Base-by-base conservation (phyloP, 164 flowering plant genomes). In the Stephania yunnanensis region DNA sequence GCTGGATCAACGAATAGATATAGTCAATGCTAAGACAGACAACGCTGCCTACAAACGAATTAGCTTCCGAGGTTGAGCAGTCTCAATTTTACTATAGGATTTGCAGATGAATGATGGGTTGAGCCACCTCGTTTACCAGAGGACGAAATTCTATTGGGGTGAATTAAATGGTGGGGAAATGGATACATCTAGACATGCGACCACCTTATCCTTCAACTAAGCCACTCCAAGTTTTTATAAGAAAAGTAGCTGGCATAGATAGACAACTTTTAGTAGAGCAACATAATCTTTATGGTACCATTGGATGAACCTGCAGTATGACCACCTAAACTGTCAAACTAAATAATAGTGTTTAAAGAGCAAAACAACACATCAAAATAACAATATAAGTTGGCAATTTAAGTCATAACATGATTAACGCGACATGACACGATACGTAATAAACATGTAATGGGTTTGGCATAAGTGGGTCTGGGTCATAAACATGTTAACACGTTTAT, bases 301-400 rank as follows among this genome's bases (percentile, higher is more conserved):
- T 58, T 29, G 45, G 66, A 17, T 9, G 42, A 17, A 71, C 63
- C 74, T 75, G 72, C 68, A 71, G 58, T 53, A 19, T 72, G 53
- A 1, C 42, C 64, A 73, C 36, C 9, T n/a, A 13, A 65, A 9
- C 31, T 13, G 46, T 64, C 69, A 74, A 70, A 73, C n/a, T n/a
- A 70, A 63, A 17, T 63, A 20, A 50, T n/a, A 70, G 17, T 22
- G 30, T 12, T 64, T 31, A 61, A n/a, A 52, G 30, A 25, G 66
- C 20, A 65, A 42, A 42, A n/a, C 9, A 61, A 12, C 64, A 15
- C 20, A 20, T 61, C 25, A 8, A 61, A 61, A 36, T 36, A 36
- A 36, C 42, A 61, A 25, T 25, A 25, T 25, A 25, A 25, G 25
- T 25, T 25, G 25, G 25, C 25, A 25, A 25, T 25, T 25, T 25